Percentiles rank a stretch among this genome's conserved stretches.
phyloP scores from a whole-genome alignment of 179 eudicot genomes.

The Spergularia azorica region DNA sequence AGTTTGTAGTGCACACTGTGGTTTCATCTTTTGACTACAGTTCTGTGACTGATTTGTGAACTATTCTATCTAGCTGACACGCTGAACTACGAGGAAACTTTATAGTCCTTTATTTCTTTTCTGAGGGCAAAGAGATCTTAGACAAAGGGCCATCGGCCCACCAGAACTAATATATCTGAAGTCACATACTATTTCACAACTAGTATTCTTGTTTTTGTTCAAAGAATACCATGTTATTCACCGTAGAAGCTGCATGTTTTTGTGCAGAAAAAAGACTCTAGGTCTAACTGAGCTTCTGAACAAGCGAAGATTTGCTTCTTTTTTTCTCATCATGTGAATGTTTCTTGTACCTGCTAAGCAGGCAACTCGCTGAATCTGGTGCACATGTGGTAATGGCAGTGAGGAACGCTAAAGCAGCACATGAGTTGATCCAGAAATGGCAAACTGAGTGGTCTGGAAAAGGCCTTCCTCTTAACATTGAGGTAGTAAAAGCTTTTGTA shows the following conservation, averaged over 20 bases:
- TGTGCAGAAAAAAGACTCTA: not conserved
- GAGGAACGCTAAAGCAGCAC: slow-evolving; percentile 72
- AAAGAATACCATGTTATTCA: too few relatives aligned
- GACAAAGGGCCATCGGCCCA: not conserved
- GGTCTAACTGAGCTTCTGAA: not conserved
- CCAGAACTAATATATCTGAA: not conserved
- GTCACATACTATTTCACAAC: not conserved
- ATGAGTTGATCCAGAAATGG: slow-evolving; percentile 77
- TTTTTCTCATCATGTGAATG: slow-evolving; percentile 22
- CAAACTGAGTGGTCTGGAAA: slow-evolving; percentile 76
- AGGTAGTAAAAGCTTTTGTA: slow-evolving; percentile 45
- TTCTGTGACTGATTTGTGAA: not conserved
- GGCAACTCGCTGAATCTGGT: slow-evolving; percentile 97
- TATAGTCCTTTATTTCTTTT: not conserved
- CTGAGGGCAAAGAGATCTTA: not conserved
- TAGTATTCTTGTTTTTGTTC: not conserved
- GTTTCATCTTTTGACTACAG: not conserved
- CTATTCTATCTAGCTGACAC: not conserved
- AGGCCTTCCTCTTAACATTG: slow-evolving; percentile 91
- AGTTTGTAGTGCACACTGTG: not conserved
- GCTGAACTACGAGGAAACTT: not conserved
- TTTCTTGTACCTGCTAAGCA: slow-evolving; percentile 21
- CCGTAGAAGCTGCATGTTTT: not conserved
- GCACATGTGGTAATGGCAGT: slow-evolving; percentile 98
- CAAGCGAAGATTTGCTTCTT: slow-evolving; percentile 2